Evolutionary conservation across 2,329 filamentous ascomycete species (phyloP).

Genomic region (Pyrenophora teres): DNA sequence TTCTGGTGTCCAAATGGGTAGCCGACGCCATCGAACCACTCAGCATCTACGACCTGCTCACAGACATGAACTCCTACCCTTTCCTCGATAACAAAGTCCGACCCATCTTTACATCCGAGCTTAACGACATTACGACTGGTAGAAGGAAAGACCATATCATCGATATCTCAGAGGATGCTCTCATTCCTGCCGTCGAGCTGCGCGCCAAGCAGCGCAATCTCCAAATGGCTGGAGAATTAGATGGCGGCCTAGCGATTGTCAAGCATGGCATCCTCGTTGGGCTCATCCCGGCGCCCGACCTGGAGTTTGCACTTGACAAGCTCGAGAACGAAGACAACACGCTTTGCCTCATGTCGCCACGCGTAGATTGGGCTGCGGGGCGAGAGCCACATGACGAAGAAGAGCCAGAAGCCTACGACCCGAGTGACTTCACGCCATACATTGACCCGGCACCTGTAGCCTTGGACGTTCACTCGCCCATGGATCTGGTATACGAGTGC

Average conservation of each 20-base stretch:
- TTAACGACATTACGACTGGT: slow-evolving; percentile 83
- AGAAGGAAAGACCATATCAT: slow-evolving; percentile 78
- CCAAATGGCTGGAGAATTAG: slow-evolving; percentile 84
- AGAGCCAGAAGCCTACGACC: slow-evolving; percentile 56
- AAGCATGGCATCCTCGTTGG: slow-evolving; percentile 80
- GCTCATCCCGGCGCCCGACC: slow-evolving; percentile 88
- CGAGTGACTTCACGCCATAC: slow-evolving; percentile 84
- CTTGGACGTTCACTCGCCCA: slow-evolving; percentile 84
- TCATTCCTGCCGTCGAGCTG: slow-evolving; percentile 76
- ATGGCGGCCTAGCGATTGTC: slow-evolving; percentile 87
- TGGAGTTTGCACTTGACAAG: slow-evolving; percentile 89
- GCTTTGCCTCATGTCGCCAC: slow-evolving; percentile 80
- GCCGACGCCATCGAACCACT: slow-evolving; percentile 92
- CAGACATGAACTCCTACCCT: slow-evolving; percentile 95
- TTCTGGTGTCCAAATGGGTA: slow-evolving; percentile 97
- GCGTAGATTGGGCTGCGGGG: slow-evolving; percentile 53
- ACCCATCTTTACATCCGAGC: slow-evolving; percentile 84
- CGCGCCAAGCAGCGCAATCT: slow-evolving; percentile 80
- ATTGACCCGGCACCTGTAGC: slow-evolving; percentile 91
- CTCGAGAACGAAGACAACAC: slow-evolving; percentile 74
- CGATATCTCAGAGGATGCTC: slow-evolving; percentile 81
- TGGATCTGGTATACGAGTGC: slow-evolving; percentile 95
- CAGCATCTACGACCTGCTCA: slow-evolving; percentile 94
- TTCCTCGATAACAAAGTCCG: slow-evolving; percentile 97
- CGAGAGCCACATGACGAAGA: slow-evolving; percentile 60